A percentile compares a stretch with the other conserved stretches of the same genome.
phyloP scores from a whole-genome alignment of 495 filamentous ascomycete genomes.

The Daldinia caldariorum region DNA sequence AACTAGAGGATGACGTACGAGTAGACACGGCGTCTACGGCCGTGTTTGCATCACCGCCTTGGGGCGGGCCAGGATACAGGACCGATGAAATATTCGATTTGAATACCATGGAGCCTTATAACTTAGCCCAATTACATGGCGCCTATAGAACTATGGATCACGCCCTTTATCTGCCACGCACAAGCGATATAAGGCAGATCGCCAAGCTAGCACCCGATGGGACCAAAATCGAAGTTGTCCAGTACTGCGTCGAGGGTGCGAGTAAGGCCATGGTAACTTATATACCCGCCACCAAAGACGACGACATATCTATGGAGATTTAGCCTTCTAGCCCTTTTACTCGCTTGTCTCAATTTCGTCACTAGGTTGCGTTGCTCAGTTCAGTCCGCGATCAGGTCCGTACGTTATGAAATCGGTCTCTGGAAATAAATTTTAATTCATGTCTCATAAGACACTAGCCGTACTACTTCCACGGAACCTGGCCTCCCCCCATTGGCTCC shows the following conservation, averaged over 20 bases:
- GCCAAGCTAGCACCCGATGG: slow-evolving; percentile 64
- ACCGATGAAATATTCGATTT: slow-evolving; percentile 84
- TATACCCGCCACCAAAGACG: slow-evolving; percentile 51
- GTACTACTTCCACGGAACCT: slow-evolving; percentile 24
- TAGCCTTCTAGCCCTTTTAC: background rate
- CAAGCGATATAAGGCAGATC: slow-evolving; percentile 85
- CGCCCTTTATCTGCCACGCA: slow-evolving; percentile 87
- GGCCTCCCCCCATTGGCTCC: slow-evolving; percentile 5
- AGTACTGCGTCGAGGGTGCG: slow-evolving; percentile 90
- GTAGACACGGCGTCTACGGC: slow-evolving; percentile 58
- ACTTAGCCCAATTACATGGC: slow-evolving; percentile 67
- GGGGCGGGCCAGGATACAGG: slow-evolving; percentile 89
- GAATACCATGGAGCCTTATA: slow-evolving; percentile 88
- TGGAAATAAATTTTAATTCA: slow-evolving; percentile 14
- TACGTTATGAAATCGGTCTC: background rate
- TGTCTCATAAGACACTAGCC: slow-evolving; percentile 17
- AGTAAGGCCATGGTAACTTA: slow-evolving; percentile 79
- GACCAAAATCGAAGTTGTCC: slow-evolving; percentile 71
- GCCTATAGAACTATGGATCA: slow-evolving; percentile 64
- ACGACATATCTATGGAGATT: slow-evolving; percentile 27
- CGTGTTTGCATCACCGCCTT: slow-evolving; percentile 91
- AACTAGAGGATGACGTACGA: slow-evolving; percentile 50
- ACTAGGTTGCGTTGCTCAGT: background rate
- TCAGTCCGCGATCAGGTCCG: background rate
- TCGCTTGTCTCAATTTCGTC: background rate